phyloP scores from a whole-genome alignment of 345 rosid species.

The Eucalyptus tenuipes region DNA sequence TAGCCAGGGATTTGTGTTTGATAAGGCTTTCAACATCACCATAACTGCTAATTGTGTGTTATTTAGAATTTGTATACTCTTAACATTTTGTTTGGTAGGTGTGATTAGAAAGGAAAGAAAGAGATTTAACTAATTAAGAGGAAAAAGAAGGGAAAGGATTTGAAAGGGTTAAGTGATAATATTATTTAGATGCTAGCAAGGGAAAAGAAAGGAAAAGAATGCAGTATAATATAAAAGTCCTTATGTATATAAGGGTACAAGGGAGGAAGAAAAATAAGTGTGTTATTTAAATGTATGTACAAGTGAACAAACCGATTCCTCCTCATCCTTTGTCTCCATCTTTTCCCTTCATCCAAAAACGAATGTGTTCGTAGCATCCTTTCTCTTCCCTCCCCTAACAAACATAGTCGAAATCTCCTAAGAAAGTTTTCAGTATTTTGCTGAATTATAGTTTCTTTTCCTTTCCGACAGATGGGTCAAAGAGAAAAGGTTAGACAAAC shows the following conservation, averaged over 20 bases:
- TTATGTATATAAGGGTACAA: background rate
- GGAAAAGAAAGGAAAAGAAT: background rate
- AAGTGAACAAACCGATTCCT: background rate
- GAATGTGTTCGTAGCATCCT: background rate
- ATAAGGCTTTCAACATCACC: background rate
- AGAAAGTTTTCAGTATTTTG: background rate
- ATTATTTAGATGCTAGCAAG: background rate
- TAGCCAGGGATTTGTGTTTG: background rate
- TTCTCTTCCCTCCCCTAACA: background rate
- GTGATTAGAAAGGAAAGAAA: background rate
- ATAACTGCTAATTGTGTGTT: background rate
- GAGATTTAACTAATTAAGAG: background rate
- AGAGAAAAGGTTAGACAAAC: slow-evolving; percentile 51
- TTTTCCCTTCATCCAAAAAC: background rate
- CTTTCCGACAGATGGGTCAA: slow-evolving; percentile 49
- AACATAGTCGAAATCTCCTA: background rate
- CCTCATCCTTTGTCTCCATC: background rate
- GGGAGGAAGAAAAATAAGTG: background rate
- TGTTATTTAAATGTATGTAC: background rate
- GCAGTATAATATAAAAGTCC: background rate
- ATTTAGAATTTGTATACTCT: background rate
- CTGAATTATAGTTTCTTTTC: background rate
- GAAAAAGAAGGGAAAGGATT: background rate
- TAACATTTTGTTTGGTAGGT: background rate
- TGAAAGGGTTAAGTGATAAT: background rate